These are phyloP conservation scores for Coemansia umbellata DNA, from an alignment of 192 early-diverging fungal genomes.

Conservation along the genomic window DNA sequence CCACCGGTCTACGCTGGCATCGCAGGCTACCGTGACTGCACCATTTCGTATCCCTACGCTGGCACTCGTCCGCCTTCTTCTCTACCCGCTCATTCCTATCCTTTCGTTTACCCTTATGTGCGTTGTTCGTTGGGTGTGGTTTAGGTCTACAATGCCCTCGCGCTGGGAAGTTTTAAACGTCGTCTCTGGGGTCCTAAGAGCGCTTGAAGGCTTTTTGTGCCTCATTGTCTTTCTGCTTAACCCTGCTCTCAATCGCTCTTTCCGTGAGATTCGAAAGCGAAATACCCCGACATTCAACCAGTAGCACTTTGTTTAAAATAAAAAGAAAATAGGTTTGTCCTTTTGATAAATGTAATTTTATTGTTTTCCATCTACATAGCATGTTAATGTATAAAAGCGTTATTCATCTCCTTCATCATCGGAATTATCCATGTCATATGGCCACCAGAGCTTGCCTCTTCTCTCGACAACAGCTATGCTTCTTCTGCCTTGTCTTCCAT, in stretches of 20 bases:
- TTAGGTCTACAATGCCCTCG: constrained; percentile 41
- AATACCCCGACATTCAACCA: constrained; percentile 31
- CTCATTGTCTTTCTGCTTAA: constrained; percentile 48
- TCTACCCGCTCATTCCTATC: constrained; percentile 48
- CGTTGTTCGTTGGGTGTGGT: constrained; percentile 49
- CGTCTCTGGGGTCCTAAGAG: constrained; percentile 34
- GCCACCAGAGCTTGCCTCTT: constrained; percentile 39
- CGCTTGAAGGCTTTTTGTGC: constrained; percentile 39
- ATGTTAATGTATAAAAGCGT: too few species aligned
- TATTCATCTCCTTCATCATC: constrained; percentile 15
- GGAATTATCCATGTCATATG: constrained; percentile 45
- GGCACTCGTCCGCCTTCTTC: constrained; percentile 31
- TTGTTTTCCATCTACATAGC: not conserved
- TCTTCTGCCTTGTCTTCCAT: constrained; percentile 30
- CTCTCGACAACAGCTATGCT: constrained; percentile 36
- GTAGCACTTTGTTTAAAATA: not conserved
- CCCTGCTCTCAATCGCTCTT: constrained; percentile 43
- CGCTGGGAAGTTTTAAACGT: constrained; percentile 41
- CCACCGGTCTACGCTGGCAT: constrained; percentile 15
- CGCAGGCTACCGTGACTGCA: constrained; percentile 2
- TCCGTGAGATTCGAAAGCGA: constrained; percentile 44
- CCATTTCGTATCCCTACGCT: constrained; percentile 41
- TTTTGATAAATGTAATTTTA: not conserved
- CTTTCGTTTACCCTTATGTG: constrained; percentile 48
- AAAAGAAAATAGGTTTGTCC: not conserved